phyloP scores from a whole-genome alignment of 176 grass and related monocot genomes.

The maize (Zea mays) region DNA sequence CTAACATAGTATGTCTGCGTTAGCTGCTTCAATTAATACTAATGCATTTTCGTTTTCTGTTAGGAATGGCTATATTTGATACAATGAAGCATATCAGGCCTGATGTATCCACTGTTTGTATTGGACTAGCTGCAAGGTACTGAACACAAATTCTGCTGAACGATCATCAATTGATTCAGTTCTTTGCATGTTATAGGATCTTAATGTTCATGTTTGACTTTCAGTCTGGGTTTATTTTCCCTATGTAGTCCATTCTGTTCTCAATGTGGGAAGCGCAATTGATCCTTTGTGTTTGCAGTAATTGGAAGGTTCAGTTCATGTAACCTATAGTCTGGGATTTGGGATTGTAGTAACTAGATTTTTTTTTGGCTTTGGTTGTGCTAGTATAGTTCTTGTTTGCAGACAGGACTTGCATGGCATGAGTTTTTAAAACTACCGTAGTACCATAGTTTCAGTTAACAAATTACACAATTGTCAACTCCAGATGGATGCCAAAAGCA shows the following conservation, averaged over 20 bases:
- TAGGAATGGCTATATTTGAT: conserved; percentile 94
- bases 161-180: not conserved
- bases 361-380: not conserved
- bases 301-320: not conserved
- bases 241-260: not conserved
- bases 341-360: not conserved
- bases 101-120: conserved; percentile 89
- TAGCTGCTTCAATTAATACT: not conserved
- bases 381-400: conserved; percentile 10
- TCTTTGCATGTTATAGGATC: not conserved
- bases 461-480: not conserved
- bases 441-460: conserved; percentile 6
- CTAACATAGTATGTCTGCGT: conserved; percentile 12
- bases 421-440: conserved; percentile 5
- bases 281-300: not conserved
- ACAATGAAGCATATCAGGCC: conserved; percentile 94
- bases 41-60: conserved; percentile 10
- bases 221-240: not conserved
- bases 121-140: conserved; percentile 90
- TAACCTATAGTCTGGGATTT: not conserved
- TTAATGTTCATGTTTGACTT: not conserved
- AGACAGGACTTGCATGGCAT: not conserved
- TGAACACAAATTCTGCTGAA: conserved; percentile 9
- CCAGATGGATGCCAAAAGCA: not conserved
- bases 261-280: not conserved